Evolutionary conservation across 2,329 filamentous ascomycete species (phyloP), one percentile per base, ranked within the genome.

Genomic region (Aspergillus amoenus): DNA sequence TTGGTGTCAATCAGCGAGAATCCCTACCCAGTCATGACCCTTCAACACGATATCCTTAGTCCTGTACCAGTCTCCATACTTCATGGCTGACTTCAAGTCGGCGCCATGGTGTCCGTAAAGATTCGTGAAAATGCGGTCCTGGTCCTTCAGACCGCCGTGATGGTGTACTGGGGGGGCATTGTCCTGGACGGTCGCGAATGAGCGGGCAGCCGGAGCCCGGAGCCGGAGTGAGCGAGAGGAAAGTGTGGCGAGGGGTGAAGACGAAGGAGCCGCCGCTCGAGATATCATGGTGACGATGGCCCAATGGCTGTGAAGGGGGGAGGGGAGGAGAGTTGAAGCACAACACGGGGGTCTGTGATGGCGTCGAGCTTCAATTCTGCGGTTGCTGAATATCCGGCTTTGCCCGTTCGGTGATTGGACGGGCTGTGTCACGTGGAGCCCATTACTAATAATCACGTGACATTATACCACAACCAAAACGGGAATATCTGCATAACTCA

Each of bases 81-180:
- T 96, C 88, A 91, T 93, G 53, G 94, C 93, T 73, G 87, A 91
- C 82, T 94, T 93, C 68, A 99, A 80, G 76, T 97, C 93, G 62
- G 92, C 84, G 52, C 91, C 92, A 79, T 91, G 91, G 74, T 94
- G 91, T 70, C 91, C 88, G 81, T 99, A 99, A 58, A 99, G 84
- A 80, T 99, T 99, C 81, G 96, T 93, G 81, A 99, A 99, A 79
- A 99, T 99, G 70, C 94, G 88, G 80, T 99, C 94, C 81, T 97
- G 92, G 76, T 99, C 94, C 79, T 87, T 90, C 68, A 99, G 84
- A 57, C 91, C 92, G 70, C 94, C 92, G 77, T 95, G 90, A 65
- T 84, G 86, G 70, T 81, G 78, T 76, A 88, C 82, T 62, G 84
- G 78, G 62, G 73, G 70, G 55, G 72, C 68, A 68, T 81, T 82